Evolutionary conservation across 345 rosid species (phyloP).

Genomic region (Capsella bursapastoris): DNA sequence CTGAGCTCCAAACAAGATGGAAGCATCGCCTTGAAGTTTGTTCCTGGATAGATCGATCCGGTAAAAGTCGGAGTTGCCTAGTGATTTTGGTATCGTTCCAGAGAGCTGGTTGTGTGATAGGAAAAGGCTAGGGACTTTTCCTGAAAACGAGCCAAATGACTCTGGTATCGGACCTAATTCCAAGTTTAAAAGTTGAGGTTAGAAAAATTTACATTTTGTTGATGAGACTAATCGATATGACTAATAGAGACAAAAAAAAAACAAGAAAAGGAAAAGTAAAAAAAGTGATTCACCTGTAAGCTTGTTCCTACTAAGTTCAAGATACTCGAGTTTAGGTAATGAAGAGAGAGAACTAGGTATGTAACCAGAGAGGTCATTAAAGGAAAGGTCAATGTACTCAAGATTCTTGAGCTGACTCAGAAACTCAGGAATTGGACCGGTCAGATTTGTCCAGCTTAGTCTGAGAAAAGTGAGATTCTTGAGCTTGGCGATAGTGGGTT

Average conservation of each 20-base stretch:
- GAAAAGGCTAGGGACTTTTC: conserved; percentile 43
- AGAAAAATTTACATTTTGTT: not conserved
- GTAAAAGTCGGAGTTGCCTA: conserved; percentile 55
- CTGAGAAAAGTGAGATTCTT: conserved; percentile 54
- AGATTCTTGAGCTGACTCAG: conserved; percentile 58
- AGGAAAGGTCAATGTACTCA: conserved; percentile 59
- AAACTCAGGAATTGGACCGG: conserved; percentile 61
- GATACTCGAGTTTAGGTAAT: conserved; percentile 47
- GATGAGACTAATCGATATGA: not conserved
- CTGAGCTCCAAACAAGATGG: conserved; percentile 60
- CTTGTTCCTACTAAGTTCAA: conserved; percentile 64
- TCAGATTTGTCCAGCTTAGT: conserved; percentile 60
- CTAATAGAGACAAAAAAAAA: not conserved
- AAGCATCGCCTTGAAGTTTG: conserved; percentile 66
- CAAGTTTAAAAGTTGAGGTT: not conserved
- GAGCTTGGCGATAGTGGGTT: conserved; percentile 62
- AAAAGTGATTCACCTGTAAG: conserved; percentile 39
- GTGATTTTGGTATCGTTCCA: conserved; percentile 60
- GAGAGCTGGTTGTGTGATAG: conserved; percentile 75
- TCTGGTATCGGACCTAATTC: conserved; percentile 57
- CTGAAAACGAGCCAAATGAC: conserved; percentile 56
- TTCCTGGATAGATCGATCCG: conserved; percentile 65
- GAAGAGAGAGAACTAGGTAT: conserved; percentile 57
- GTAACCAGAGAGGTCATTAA: conserved; percentile 63
- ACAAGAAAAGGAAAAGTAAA: not conserved